Base-by-base conservation (phyloP, 129 eudicot genomes). In the Helianthus tuberosus region DNA sequence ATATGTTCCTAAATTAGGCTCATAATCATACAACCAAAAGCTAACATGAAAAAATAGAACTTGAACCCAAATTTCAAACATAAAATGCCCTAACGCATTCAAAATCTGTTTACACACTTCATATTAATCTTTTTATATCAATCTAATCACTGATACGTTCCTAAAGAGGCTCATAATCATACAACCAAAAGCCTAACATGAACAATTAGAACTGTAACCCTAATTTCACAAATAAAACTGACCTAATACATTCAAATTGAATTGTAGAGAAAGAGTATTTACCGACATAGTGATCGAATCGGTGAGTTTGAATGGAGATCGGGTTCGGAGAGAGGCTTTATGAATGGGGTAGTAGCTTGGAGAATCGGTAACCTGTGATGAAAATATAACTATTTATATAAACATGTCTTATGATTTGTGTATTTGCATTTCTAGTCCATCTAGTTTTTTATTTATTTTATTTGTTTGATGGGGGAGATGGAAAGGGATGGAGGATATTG, bases 331-430 rank as follows among this genome's bases (percentile, higher is more conserved):
- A 27, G 60, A 60, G 60, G 69, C 57, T 60, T 72, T 59, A 73
- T 73, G 49, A 73, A 72, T 41, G 27, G 25, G 47, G 49, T 8
- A 61, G 77, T 73, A 48, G 77, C 80, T 76, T 76, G 80, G 80
- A 58, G 69, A 53, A 58, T 38, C 52, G 80, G 80, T 61, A 20
- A 58, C 44, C 58, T 57, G 16, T 8, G 11, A 55, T 32, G 12
- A 59, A 44, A 46, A 25, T 8, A 27, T 2, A 68, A 16, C 8
- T 5, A 41, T 41, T 63, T 76, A 38, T 36, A 8, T 62, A 16
- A 71, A 63, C 6, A 36, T 10, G 25, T 64, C 82, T 38, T 75
- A n/a, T 3, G 46, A 25, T 64, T 75, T 75, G 0, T 11, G 15
- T 46, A 5, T 4, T 63, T 48, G 16, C 10, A 48, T 17, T 12